These are phyloP conservation scores for Sphagnum fallax DNA, from an alignment of 228 moss, liverwort and hornwort genomes.

Conservation along the genomic window DNA sequence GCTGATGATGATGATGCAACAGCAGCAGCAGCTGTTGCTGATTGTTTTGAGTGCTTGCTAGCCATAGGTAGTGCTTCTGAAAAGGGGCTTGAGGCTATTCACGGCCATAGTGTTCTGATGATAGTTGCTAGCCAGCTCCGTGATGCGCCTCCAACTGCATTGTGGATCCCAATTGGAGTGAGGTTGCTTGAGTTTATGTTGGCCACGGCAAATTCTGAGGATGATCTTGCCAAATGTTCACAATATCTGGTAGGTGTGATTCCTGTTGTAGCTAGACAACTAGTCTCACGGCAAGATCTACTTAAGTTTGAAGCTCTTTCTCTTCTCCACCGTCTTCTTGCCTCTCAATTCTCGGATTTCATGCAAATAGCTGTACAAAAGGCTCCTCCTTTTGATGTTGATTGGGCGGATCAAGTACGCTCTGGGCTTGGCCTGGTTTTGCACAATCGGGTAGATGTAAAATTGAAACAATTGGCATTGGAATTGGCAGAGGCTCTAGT, in stretches of 20 bases:
- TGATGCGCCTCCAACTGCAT: slow-evolving; percentile 52
- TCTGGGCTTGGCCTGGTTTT: slow-evolving; percentile 89
- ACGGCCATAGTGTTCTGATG: slow-evolving; percentile 31
- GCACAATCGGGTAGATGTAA: slow-evolving; percentile 72
- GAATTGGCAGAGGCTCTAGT: slow-evolving; percentile 75
- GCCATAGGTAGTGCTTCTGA: slow-evolving; percentile 70
- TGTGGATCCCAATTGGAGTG: slow-evolving; percentile 69
- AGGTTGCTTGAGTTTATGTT: slow-evolving; percentile 66
- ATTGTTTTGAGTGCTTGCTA: slow-evolving; percentile 84
- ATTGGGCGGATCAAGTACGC: slow-evolving; percentile 66
- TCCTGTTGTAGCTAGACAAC: slow-evolving; percentile 64
- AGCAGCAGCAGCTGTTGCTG: slow-evolving; percentile 32
- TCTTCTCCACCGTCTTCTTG: slow-evolving; percentile 73
- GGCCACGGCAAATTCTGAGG: slow-evolving; percentile 34
- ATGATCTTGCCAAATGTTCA: slow-evolving; percentile 53
- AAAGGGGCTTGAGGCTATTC: slow-evolving; percentile 46
- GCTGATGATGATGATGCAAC: not conserved
- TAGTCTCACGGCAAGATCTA: slow-evolving; percentile 61
- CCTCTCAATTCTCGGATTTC: slow-evolving; percentile 67
- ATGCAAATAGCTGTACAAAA: slow-evolving; percentile 45
- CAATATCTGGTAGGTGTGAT: slow-evolving; percentile 54
- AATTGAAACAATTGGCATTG: slow-evolving; percentile 67
- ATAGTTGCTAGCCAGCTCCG: slow-evolving; percentile 45
- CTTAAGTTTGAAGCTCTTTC: slow-evolving; percentile 91
- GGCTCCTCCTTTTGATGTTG: slow-evolving; percentile 19